phyloP scores from a whole-genome alignment of 2,329 filamentous ascomycete species.

The Rhynchosporium secalis region DNA sequence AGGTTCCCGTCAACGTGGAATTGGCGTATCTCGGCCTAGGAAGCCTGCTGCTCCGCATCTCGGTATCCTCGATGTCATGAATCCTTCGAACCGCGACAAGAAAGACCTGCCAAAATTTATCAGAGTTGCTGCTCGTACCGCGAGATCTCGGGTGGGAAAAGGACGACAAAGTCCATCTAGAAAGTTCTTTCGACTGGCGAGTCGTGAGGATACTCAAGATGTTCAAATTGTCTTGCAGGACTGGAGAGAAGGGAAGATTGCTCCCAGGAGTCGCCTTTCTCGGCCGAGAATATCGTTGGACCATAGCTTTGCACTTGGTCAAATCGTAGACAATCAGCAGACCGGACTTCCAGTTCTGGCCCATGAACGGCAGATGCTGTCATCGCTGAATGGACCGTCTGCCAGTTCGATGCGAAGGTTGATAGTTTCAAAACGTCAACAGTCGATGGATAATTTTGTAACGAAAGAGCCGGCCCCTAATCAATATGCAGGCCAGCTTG shows the following conservation, averaged over 20 bases:
- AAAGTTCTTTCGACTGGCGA: conserved; percentile 62
- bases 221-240: conserved; percentile 52
- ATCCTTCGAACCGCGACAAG: conserved; percentile 38
- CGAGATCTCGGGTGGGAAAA: conserved; percentile 47
- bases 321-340: conserved; percentile 32
- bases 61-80: conserved; percentile 59
- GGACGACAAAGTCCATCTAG: conserved; percentile 56
- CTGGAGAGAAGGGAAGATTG: conserved; percentile 50
- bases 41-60: conserved; percentile 47
- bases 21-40: neutral
- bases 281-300: neutral
- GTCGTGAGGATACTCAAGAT: conserved; percentile 60
- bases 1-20: neutral
- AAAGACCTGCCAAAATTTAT: conserved; percentile 54
- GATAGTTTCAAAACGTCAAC: conserved; percentile 30
- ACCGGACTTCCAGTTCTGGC: conserved; percentile 17
- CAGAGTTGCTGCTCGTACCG: conserved; percentile 61
- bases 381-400: neutral
- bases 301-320: conserved; percentile 21
- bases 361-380: neutral
- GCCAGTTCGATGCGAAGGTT: conserved; percentile 23
- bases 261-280: conserved; percentile 19
- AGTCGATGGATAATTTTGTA: conserved; percentile 40
- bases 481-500: neutral
- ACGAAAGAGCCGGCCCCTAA: conserved; percentile 18